These are phyloP conservation scores for Solanum ossicruentum DNA, from an alignment of 257 asterid genomes.

Conservation along the genomic window DNA sequence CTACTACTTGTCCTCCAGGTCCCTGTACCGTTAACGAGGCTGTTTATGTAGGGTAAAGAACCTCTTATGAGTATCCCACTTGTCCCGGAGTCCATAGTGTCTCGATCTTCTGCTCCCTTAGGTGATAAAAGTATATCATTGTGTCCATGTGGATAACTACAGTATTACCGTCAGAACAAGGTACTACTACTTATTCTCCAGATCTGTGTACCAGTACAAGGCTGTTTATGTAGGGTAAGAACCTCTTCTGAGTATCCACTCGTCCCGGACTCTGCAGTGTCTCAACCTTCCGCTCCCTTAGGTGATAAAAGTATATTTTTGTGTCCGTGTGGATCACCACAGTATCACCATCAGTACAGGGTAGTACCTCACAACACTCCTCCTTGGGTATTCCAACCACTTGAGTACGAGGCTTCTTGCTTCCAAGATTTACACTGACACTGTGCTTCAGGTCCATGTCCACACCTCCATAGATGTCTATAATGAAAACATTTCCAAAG, in stretches of 20 bases:
- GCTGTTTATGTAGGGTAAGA: slow-evolving; percentile 35
- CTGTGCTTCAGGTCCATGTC: slow-evolving; percentile 10
- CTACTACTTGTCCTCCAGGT: neutral
- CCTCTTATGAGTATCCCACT: neutral
- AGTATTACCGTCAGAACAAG: slow-evolving; percentile 11
- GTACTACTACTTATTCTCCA: slow-evolving; percentile 10
- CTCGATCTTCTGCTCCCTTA: slow-evolving; percentile 1
- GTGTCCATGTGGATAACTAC: slow-evolving; percentile 16
- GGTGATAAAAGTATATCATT: slow-evolving; percentile 2
- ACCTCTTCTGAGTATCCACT: neutral
- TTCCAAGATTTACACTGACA: slow-evolving; percentile 1
- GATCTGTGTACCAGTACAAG: slow-evolving; percentile 14
- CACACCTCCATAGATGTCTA: slow-evolving; percentile 22
- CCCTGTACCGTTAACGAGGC: slow-evolving; percentile 18
- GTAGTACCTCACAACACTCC: slow-evolving; percentile 11
- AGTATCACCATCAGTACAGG: slow-evolving; percentile 10
- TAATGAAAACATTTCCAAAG: neutral
- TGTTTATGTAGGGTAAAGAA: slow-evolving; percentile 31
- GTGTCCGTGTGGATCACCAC: slow-evolving; percentile 17
- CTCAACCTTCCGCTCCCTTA: slow-evolving; percentile 2
- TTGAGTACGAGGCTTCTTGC: neutral
- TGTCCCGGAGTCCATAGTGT: neutral
- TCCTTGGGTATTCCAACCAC: neutral
- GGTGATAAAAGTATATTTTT: slow-evolving; percentile 4
- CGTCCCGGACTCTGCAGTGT: neutral